Conservation (phyloP, 1,284 basidiomycete species). For the Omphalotus olearius region DNA sequence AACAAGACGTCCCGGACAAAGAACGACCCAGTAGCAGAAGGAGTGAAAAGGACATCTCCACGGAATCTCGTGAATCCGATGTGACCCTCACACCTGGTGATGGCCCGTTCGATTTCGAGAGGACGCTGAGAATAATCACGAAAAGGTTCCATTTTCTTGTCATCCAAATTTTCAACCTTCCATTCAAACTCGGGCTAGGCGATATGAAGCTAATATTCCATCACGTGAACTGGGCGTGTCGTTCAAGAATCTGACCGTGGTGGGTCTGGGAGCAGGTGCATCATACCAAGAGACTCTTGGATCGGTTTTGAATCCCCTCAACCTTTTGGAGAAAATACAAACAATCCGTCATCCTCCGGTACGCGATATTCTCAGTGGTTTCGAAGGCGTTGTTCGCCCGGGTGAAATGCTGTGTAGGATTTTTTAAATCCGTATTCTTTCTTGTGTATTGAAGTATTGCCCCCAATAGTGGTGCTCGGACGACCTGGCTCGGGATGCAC, state of each 20-base stretch:
- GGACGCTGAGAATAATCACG: slow-evolving; percentile 31
- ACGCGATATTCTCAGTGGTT: slow-evolving; percentile 40
- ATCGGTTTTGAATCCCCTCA: slow-evolving; percentile 36
- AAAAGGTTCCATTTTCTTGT: slow-evolving; percentile 28
- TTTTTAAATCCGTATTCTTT: not conserved
- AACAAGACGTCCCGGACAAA: not conserved
- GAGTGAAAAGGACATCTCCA: not conserved
- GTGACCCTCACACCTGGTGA: slow-evolving; percentile 23
- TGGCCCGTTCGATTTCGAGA: slow-evolving; percentile 44
- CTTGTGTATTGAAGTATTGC: not conserved
- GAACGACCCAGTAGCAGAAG: not conserved
- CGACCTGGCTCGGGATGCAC: slow-evolving; percentile 58
- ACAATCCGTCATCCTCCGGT: slow-evolving; percentile 36
- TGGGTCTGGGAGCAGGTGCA: slow-evolving; percentile 38
- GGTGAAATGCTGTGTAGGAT: slow-evolving; percentile 49
- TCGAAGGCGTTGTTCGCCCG: slow-evolving; percentile 48
- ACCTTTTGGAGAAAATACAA: slow-evolving; percentile 28
- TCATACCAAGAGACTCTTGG: slow-evolving; percentile 40
- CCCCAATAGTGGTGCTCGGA: slow-evolving; percentile 45
- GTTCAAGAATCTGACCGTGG: slow-evolving; percentile 45
- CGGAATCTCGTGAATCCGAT: slow-evolving; percentile 15
- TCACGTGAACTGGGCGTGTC: slow-evolving; percentile 44
- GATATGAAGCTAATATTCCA: slow-evolving; percentile 39
- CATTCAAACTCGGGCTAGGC: slow-evolving; percentile 23
- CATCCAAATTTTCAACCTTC: no score